Conservation (phyloP, 2,329 filamentous ascomycete genomes). For the Aureobasidium sp. region DNA sequence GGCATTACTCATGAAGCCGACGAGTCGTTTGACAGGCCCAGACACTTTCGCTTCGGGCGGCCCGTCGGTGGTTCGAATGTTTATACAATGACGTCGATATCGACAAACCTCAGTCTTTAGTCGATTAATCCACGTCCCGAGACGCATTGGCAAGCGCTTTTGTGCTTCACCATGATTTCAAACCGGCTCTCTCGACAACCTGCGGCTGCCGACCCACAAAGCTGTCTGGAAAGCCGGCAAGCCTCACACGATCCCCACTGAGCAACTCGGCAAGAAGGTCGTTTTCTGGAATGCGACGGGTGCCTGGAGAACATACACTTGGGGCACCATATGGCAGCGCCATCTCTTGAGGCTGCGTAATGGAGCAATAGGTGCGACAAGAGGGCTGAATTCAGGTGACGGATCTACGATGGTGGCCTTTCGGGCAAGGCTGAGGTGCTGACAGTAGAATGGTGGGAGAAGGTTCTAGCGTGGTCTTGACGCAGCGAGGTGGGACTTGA, state of each 20-base stretch:
- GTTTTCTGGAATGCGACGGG: background rate
- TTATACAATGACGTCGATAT: background rate
- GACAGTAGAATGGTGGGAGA: conserved; percentile 6
- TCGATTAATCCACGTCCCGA: background rate
- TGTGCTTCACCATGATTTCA: conserved; percentile 6
- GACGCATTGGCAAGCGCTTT: background rate
- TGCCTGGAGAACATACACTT: background rate
- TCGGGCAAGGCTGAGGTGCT: background rate
- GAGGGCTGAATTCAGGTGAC: background rate
- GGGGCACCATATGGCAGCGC: background rate
- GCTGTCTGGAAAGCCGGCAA: background rate
- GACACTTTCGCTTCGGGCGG: background rate
- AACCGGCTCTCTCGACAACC: background rate
- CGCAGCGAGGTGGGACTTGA: background rate
- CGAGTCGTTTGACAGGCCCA: background rate
- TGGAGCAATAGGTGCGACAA: background rate
- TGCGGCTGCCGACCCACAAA: background rate
- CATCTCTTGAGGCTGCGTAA: background rate
- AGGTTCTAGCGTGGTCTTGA: conserved; percentile 10
- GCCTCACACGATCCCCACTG: background rate
- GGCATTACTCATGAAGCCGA: background rate
- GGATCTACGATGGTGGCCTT: background rate
- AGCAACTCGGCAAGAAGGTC: background rate
- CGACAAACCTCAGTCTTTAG: background rate
- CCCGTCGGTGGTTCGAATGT: background rate